Percentiles rank a stretch among this genome's conserved stretches.
Evolutionary conservation across 768 basidiomycete genomes (phyloP).

Genomic region (Russula foetens): DNA sequence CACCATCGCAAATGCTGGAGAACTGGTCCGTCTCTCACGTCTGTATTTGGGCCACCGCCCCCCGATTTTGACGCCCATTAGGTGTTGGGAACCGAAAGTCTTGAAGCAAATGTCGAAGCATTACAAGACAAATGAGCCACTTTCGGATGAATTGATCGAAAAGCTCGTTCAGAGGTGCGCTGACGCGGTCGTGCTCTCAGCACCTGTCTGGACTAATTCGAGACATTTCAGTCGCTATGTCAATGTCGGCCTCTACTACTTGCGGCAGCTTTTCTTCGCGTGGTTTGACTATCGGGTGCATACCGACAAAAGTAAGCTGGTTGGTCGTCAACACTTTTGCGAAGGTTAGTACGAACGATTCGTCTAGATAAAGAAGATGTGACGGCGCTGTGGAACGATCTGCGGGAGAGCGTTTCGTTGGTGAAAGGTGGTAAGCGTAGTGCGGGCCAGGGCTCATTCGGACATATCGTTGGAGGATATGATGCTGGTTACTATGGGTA

Average conservation of each 20-base stretch:
- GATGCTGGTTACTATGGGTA: slow-evolving; percentile 68
- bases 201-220: not conserved
- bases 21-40: slow-evolving; percentile 50
- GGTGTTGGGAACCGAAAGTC: slow-evolving; percentile 79
- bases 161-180: slow-evolving; percentile 71
- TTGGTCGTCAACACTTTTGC: not conserved
- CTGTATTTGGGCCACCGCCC: not conserved
- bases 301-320: slow-evolving; percentile 48
- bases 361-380: slow-evolving; percentile 53
- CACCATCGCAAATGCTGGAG: slow-evolving; percentile 88
- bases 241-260: slow-evolving; percentile 74
- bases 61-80: slow-evolving; percentile 19
- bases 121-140: slow-evolving; percentile 62
- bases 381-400: slow-evolving; percentile 69
- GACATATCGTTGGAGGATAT: slow-evolving; percentile 71
- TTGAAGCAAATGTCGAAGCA: slow-evolving; percentile 75
- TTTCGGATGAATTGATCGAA: slow-evolving; percentile 64
- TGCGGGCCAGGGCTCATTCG: slow-evolving; percentile 71
- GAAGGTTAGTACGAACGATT: not conserved
- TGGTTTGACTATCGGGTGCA: slow-evolving; percentile 72
- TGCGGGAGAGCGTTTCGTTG: slow-evolving; percentile 62
- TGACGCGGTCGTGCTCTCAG: not conserved
- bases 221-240: slow-evolving; percentile 41
- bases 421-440: slow-evolving; percentile 51
- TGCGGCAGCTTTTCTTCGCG: slow-evolving; percentile 81